These are phyloP conservation scores for Brachypodium distachyon DNA, from an alignment of 202 grass and related monocot genomes.

Conservation along the genomic window DNA sequence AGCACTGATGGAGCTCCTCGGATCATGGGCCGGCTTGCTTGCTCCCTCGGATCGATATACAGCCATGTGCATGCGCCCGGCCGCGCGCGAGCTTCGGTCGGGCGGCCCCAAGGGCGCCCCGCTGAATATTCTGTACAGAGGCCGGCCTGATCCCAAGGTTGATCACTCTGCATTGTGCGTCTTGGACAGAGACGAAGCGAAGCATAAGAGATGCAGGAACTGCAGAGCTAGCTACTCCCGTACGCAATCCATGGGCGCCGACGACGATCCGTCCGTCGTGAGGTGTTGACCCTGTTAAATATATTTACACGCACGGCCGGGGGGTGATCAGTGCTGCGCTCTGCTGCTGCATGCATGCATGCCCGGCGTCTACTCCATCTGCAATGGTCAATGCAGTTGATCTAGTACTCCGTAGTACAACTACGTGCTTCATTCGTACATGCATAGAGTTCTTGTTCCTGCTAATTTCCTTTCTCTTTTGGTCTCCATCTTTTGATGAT, in stretches of 20 bases:
- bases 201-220: not conserved
- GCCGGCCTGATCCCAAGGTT: conserved; percentile 28
- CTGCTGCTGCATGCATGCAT: not conserved
- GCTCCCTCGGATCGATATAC: conserved; percentile 29
- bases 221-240: not conserved
- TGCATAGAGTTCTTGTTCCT: not conserved
- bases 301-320: not conserved
- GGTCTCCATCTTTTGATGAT: too few species aligned
- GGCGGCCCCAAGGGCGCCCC: conserved; percentile 18
- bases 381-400: not conserved
- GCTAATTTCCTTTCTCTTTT: too few species aligned
- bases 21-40: conserved; percentile 40
- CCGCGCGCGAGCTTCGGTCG: not conserved
- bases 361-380: not conserved
- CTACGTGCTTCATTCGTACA: not conserved
- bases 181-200: not conserved
- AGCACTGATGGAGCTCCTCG: conserved; percentile 10
- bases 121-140: conserved; percentile 24
- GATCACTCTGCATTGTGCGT: not conserved
- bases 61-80: conserved; percentile 51
- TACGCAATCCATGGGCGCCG: conserved; percentile 3
- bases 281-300: not conserved
- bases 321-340: not conserved
- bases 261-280: not conserved
- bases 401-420: not conserved